Evolutionary conservation across 2,329 filamentous ascomycete genomes (phyloP).

Genomic region (Fusarium subtropicale): DNA sequence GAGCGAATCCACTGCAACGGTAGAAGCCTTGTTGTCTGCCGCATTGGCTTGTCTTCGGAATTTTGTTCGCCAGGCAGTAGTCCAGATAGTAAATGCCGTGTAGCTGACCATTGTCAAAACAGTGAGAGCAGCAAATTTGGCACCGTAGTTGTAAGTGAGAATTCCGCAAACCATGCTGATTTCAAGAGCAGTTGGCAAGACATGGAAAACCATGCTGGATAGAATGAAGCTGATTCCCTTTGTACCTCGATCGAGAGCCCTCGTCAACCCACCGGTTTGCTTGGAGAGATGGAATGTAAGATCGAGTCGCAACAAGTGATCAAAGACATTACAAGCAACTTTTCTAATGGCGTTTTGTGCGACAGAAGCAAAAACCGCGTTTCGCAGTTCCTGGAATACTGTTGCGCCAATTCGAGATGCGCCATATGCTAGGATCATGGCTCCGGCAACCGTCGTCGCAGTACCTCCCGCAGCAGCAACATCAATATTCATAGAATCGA

Average conservation of each 20-base stretch:
- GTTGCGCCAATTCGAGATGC: slow-evolving; percentile 88
- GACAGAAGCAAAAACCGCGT: slow-evolving; percentile 96
- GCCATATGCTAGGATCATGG: slow-evolving; percentile 94
- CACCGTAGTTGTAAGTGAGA: slow-evolving; percentile 93
- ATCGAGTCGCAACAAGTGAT: slow-evolving; percentile 88
- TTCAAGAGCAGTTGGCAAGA: slow-evolving; percentile 91
- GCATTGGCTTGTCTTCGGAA: slow-evolving; percentile 96
- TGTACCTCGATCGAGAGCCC: slow-evolving; percentile 95
- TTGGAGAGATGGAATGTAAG: slow-evolving; percentile 93
- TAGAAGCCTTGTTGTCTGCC: slow-evolving; percentile 94
- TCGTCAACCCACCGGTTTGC: slow-evolving; percentile 92
- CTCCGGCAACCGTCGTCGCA: slow-evolving; percentile 87
- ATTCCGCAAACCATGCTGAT: slow-evolving; percentile 97
- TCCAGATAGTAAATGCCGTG: slow-evolving; percentile 95
- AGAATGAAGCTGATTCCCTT: slow-evolving; percentile 98
- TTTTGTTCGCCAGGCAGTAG: slow-evolving; percentile 96
- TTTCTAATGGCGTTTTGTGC: slow-evolving; percentile 95
- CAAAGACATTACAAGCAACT: slow-evolving; percentile 92
- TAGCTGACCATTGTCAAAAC: slow-evolving; percentile 92
- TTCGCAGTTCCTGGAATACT: slow-evolving; percentile 91
- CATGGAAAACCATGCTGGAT: slow-evolving; percentile 98
- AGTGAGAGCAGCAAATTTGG: slow-evolving; percentile 91
- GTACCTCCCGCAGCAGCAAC: slow-evolving; percentile 88
- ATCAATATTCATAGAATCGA: slow-evolving; percentile 98
- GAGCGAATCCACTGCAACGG: slow-evolving; percentile 93